Evolutionary conservation across 352 stramenopile species (phyloP), one percentile per base, ranked within the genome.

Genomic region (Aphanomyces stellatus): DNA sequence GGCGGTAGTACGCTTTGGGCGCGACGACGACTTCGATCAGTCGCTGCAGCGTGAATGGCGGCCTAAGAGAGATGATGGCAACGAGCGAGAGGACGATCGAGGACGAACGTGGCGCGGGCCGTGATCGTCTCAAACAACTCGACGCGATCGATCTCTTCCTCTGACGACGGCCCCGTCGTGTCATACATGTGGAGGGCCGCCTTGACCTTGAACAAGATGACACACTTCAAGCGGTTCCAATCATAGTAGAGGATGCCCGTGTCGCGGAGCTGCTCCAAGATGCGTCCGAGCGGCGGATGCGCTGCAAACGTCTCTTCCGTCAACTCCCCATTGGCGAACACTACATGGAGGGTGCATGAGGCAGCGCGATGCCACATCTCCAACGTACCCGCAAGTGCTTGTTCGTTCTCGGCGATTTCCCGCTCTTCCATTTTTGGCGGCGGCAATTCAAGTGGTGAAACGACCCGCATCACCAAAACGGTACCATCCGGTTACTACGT

Each of bases 41-140:
- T 0, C 85, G 75, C 69, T 93, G 85, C 62, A 93, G 76, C 57
- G 85, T 93, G 71, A 93, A 93, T 35, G 85, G 85, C 31, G 85
- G 81, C 0, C 80, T 86, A 41, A 51, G 11, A 30, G 55, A 64
- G 27, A 66, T 41, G 40, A 60, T 30, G 28, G 11, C 0, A 37
- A 19, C 49, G 28, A 57, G 7, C 8, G 46, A 15, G 19, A 28
- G 24, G n/a, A 30, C 49, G 25, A 27, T 65, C 25, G 19, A 30
- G 22, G 8, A 57, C 30, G 49, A 22, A 57, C 49, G 49, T n/a
- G 2, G 25, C 22, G 30, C 49, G 49, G 7, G 25, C 1, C 0
- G 15, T 22, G 19, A 57, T 57, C 5, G 25, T 57, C 19, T 33
- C 30, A 30, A 57, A 57, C 22, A 57, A 30, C 30, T 57, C 49